Evolutionary conservation across 2,329 filamentous ascomycete species (phyloP).

Genomic region (Triangularia setosa): DNA sequence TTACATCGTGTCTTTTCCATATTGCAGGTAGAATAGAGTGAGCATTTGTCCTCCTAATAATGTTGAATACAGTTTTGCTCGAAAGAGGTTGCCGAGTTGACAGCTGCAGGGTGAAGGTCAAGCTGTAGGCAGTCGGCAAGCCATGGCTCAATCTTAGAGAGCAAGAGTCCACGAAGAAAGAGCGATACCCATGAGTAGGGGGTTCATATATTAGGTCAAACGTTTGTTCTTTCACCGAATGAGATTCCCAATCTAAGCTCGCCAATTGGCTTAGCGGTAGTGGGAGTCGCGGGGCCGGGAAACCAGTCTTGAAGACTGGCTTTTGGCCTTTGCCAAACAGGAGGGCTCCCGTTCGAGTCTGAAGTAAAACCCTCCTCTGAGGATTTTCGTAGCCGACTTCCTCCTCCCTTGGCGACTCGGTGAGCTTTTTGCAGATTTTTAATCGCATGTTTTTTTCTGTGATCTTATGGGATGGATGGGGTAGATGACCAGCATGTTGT

Average conservation of each 20-base stretch:
- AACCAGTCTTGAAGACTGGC: too few relatives aligned
- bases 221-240: neutral
- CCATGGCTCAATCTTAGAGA: neutral
- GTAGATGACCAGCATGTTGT: neutral
- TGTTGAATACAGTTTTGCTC: neutral
- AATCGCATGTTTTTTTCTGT: neutral
- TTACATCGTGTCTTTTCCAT: neutral
- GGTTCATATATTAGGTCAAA: neutral
- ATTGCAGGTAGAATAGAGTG: neutral
- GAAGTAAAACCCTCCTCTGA: neutral
- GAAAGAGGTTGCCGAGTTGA: neutral
- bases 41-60: neutral
- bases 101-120: neutral
- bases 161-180: neutral
- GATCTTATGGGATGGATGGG: too few relatives aligned
- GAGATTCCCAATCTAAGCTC: neutral
- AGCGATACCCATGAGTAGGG: neutral
- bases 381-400: neutral
- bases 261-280: neutral
- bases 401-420: neutral
- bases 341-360: neutral
- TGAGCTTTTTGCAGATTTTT: neutral
- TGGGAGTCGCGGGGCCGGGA: neutral
- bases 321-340: too few relatives aligned
- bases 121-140: neutral